A percentile compares a stretch with the other conserved stretches of the same genome.
phyloP scores from a whole-genome alignment of 2,329 filamentous ascomycete genomes.

The Cyphellophora europaea region DNA sequence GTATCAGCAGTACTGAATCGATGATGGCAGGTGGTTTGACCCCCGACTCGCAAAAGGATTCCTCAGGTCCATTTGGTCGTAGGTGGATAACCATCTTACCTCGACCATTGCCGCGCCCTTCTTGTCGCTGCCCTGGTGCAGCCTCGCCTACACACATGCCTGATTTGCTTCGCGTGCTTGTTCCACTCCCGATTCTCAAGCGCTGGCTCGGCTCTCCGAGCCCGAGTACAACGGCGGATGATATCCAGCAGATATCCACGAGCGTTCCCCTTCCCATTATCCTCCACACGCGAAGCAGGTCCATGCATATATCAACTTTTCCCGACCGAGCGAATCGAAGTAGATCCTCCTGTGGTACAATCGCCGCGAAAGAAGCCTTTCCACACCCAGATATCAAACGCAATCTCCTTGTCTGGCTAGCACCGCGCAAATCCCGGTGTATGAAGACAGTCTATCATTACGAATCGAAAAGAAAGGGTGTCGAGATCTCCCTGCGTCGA shows the following conservation, averaged over 20 bases:
- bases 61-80: background rate
- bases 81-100: background rate
- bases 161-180: background rate
- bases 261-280: too few species aligned
- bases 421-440: background rate
- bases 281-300: background rate
- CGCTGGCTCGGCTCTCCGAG: background rate
- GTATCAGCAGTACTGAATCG: too few species aligned
- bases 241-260: too few species aligned
- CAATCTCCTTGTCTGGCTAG: background rate
- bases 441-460: background rate
- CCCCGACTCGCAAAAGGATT: too few species aligned
- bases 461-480: background rate
- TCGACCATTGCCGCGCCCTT: background rate
- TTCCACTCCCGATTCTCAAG: background rate
- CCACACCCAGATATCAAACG: background rate
- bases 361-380: background rate
- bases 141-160: background rate
- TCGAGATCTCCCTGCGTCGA: background rate
- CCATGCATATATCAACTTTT: background rate
- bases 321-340: background rate
- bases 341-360: background rate
- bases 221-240: background rate
- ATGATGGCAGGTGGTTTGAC: too few species aligned
- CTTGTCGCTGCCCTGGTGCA: background rate